Evolutionary conservation across 202 grass and related monocot species (phyloP).

Genomic region (Carex sylvatica): DNA sequence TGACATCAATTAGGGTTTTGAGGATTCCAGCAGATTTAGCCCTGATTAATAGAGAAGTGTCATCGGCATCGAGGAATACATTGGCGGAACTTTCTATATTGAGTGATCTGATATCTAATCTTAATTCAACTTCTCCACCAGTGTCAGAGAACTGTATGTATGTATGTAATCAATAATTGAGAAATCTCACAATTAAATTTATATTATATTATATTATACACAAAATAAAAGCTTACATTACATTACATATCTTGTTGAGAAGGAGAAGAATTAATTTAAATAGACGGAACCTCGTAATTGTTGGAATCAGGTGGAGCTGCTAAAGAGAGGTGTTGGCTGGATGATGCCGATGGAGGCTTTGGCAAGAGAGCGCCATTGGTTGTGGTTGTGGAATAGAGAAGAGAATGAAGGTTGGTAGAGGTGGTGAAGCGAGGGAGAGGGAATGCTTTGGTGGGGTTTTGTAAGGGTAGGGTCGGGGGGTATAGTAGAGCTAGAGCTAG

Average conservation of each 20-base stretch:
- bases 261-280: too few relatives aligned
- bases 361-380: slow-evolving; percentile 15
- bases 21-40: slow-evolving; percentile 74
- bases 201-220: too few relatives aligned
- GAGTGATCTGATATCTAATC: slow-evolving; percentile 68
- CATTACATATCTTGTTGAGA: too few relatives aligned
- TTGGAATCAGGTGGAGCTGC: slow-evolving; percentile 27
- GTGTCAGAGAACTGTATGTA: slow-evolving; percentile 67
- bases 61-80: slow-evolving; percentile 84
- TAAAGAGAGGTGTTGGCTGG: slow-evolving; percentile 30
- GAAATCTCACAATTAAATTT: too few relatives aligned
- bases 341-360: slow-evolving; percentile 17
- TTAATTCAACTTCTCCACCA: slow-evolving; percentile 65
- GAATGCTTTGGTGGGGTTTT: slow-evolving; percentile 16
- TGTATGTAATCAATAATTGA: too few relatives aligned
- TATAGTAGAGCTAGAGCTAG: neutral
- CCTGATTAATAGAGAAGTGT: slow-evolving; percentile 69
- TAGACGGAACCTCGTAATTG: slow-evolving; percentile 57
- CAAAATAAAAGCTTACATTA: too few relatives aligned
- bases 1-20: slow-evolving; percentile 64
- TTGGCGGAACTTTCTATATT: slow-evolving; percentile 60
- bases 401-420: slow-evolving; percentile 2
- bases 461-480: slow-evolving; percentile 17
- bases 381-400: slow-evolving; percentile 12
- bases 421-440: neutral